Conservation (phyloP, 225 moss, liverwort and hornwort species). For the Lunularia cruciata region DNA sequence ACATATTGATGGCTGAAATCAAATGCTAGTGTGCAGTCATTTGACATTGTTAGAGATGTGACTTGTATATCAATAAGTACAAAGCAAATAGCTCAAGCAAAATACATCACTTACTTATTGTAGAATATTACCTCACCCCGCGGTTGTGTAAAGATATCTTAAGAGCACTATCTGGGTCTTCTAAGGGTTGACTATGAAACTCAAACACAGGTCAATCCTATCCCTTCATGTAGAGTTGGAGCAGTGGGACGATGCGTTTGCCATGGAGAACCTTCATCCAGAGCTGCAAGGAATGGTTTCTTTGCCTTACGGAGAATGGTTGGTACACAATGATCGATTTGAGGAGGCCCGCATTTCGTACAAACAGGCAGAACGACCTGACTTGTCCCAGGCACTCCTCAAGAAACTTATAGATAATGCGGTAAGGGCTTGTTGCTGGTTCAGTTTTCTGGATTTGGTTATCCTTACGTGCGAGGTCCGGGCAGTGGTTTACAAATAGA, state of each 20-base stretch:
- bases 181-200: slow-evolving; percentile 42
- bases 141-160: neutral
- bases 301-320: slow-evolving; percentile 76
- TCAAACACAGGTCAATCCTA: slow-evolving; percentile 83
- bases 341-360: slow-evolving; percentile 72
- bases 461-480: slow-evolving; percentile 15
- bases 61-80: no score
- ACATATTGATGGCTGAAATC: neutral
- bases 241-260: slow-evolving; percentile 96
- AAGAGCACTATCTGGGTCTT: slow-evolving; percentile 9
- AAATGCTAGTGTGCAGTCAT: neutral
- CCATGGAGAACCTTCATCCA: slow-evolving; percentile 73
- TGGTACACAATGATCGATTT: slow-evolving; percentile 78
- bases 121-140: no score
- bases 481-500: no score
- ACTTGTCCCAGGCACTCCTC: slow-evolving; percentile 68
- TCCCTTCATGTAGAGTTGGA: slow-evolving; percentile 90
- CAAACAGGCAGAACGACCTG: slow-evolving; percentile 62
- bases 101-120: no score
- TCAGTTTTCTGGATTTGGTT: no score
- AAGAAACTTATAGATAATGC: slow-evolving; percentile 73
- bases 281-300: slow-evolving; percentile 74
- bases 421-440: slow-evolving; percentile 37
- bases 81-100: no score
- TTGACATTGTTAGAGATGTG: neutral